phyloP scores from a whole-genome alignment of 345 rosid genomes.

The Brassica cretica region DNA sequence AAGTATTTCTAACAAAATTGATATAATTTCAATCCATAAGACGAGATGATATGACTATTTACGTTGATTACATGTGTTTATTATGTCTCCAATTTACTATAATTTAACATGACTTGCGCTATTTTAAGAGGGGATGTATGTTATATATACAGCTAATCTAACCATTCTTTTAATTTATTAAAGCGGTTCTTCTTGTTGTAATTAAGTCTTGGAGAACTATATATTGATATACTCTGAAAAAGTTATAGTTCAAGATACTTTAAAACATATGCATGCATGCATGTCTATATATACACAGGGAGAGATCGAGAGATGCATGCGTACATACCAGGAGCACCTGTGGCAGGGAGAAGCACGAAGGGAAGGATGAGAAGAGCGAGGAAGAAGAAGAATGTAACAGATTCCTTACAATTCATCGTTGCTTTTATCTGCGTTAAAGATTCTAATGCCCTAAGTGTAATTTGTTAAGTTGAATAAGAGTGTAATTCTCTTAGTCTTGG shows the following conservation, averaged over 20 bases:
- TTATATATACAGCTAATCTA: not conserved
- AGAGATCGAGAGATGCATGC: conserved; percentile 1
- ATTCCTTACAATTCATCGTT: not conserved
- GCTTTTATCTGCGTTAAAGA: not conserved
- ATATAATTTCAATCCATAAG: not conserved
- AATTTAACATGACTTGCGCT: not conserved
- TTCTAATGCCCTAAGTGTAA: no score
- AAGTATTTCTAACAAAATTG: not conserved
- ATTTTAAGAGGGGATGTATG: not conserved
- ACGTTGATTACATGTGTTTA: not conserved
- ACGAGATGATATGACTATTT: not conserved
- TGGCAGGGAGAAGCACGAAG: conserved; percentile 11
- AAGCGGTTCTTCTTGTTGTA: not conserved
- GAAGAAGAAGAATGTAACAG: conserved; percentile 9
- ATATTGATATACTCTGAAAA: no score
- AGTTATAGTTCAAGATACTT: no score
- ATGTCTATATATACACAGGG: not conserved
- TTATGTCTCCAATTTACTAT: not conserved
- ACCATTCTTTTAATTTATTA: not conserved
- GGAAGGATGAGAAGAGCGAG: conserved; percentile 2
- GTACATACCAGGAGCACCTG: conserved; percentile 21
- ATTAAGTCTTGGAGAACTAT: not conserved
- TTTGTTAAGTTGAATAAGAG: no score
- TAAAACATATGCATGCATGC: not conserved
- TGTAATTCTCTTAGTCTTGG: not conserved